A percentile compares a stretch with the other conserved stretches of the same genome.
phyloP scores from a whole-genome alignment of 352 stramenopile genomes.

The Discostella stelligera region DNA sequence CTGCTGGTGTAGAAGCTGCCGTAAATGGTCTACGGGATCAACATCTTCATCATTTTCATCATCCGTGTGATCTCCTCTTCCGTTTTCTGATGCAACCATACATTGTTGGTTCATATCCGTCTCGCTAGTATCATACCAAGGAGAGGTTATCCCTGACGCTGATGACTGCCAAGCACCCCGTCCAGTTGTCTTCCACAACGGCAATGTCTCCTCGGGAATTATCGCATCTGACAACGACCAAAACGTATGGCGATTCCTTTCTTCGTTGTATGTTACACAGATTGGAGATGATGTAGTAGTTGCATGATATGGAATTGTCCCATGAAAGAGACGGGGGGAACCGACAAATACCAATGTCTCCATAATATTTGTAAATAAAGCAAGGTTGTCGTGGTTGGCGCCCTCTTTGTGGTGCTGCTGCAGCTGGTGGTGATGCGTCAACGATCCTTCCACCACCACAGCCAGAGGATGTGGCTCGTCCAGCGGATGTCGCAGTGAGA shows the following conservation, averaged over 20 bases:
- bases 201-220: conserved; percentile 8
- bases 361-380: conserved; percentile 53
- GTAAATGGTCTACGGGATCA: conserved; percentile 1
- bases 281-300: conserved; percentile 32
- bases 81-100: not conserved
- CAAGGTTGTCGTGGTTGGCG: conserved; percentile 1
- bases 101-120: not conserved
- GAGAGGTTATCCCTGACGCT: not conserved
- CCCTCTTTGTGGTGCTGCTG: conserved; percentile 1
- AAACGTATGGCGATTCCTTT: conserved; percentile 24
- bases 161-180: conserved; percentile 23
- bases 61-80: not conserved
- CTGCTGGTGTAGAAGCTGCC: not conserved
- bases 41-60: conserved; percentile 5
- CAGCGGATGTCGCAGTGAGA: conserved; percentile 71
- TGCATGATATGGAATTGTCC: conserved; percentile 3
- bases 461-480: conserved; percentile 66
- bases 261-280: conserved; percentile 73
- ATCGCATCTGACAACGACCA: conserved; percentile 33
- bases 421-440: not conserved
- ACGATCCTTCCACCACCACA: not conserved
- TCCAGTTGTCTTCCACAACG: conserved; percentile 50
- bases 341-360: conserved; percentile 70
- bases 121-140: not conserved
- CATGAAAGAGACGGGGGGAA: conserved; percentile 44